Conservation (phyloP, 1,284 basidiomycete genomes). For the Schizopora paradoxa region DNA sequence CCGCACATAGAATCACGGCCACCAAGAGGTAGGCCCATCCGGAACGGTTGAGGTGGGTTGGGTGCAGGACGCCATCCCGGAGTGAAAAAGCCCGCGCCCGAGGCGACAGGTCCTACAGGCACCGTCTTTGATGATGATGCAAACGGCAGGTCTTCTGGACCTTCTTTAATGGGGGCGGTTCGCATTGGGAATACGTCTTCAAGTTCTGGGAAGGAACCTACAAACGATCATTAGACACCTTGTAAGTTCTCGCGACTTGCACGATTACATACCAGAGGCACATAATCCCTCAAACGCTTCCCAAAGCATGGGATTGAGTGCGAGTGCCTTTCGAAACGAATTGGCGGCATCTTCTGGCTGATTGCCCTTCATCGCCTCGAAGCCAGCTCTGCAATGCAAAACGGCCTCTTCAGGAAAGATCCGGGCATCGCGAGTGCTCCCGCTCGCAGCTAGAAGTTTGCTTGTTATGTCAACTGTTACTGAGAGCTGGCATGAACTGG, state of each 20-base stretch:
- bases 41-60: constrained; percentile 47
- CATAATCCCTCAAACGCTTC: constrained; percentile 92
- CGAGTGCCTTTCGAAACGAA: constrained; percentile 71
- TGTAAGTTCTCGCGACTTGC: constrained; percentile 10
- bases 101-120: constrained; percentile 40
- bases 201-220: constrained; percentile 62
- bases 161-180: constrained; percentile 49
- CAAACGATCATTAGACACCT: constrained; percentile 20
- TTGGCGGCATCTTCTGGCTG: constrained; percentile 63
- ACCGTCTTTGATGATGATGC: constrained; percentile 34
- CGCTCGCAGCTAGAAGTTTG: background rate
- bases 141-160: constrained; percentile 43
- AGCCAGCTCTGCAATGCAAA: constrained; percentile 64
- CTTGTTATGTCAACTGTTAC: too few species aligned
- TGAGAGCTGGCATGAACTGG: constrained; percentile 13
- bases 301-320: constrained; percentile 80
- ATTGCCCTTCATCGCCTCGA: constrained; percentile 69
- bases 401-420: constrained; percentile 61
- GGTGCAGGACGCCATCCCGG: constrained; percentile 54
- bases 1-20: constrained; percentile 60
- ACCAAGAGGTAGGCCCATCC: constrained; percentile 43
- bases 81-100: constrained; percentile 73
- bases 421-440: constrained; percentile 29
- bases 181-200: constrained; percentile 68
- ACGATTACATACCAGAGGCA: constrained; percentile 56